Evolutionary conservation across 768 basidiomycete species (phyloP), one percentile per base, ranked within the genome.

Genomic region (Heimioporus sp.): DNA sequence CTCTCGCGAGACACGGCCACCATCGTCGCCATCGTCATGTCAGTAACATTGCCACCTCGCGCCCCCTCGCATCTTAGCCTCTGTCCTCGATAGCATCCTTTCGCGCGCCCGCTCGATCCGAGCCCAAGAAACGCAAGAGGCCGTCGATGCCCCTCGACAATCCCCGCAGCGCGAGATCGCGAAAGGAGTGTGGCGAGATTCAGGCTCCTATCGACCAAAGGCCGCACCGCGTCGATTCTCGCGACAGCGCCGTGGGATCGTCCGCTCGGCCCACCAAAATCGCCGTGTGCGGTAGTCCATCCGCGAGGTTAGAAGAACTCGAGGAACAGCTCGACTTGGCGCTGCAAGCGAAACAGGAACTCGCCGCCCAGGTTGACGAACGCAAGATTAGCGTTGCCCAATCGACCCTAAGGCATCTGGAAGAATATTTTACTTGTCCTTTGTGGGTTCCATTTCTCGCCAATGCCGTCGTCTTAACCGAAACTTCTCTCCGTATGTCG

Each of bases 371-470:
- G 62, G 60, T 80, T 19, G 69, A 72, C 42, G 69, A 77, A 30
- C 71, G 72, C 40, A 76, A 79, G 53, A 64, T 54, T 3, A 51
- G 31, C 6, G 28, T 43, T 30, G 47, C 48, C 60, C 19, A 71
- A 71, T 66, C 72, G 32, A 71, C 70, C n/a, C 65, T 86, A 46
- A 71, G 68, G 15, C 74, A 83, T 53, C 71, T 86, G 0, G 82
- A 85, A 56, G 83, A 83, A 36, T 76, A 80, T 64, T 86, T 84
- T 55, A 78, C 76, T n/a, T 88, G 83, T 65, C 70, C 83, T 10
- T 61, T 84, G 85, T 86, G 63, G 60, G 83, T 68, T 43, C 31
- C 41, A 36, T 51, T 42, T 16, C 48, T 54, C 40, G 35, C n/a
- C 32, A 41, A 35, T 39, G 11, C 43, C 30, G 46, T 35, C 57